Evolutionary conservation across 2,329 filamentous ascomycete species (phyloP).

Genomic region (Apiospora hydei): DNA sequence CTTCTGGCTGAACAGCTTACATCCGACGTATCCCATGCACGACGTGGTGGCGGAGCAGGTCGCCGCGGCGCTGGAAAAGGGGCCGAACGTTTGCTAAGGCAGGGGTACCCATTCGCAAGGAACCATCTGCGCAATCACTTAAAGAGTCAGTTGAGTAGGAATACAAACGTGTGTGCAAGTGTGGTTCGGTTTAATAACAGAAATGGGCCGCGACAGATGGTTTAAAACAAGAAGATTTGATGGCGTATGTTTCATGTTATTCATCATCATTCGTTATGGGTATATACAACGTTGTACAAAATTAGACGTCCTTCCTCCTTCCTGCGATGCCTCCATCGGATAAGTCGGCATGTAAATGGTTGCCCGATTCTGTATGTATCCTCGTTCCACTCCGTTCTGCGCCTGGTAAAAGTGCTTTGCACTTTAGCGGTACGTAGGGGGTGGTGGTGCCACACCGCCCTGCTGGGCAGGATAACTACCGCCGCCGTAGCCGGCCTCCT

Average conservation of each 20-base stretch:
- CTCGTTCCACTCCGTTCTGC: neutral
- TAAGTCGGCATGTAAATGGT: neutral
- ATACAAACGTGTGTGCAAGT: neutral
- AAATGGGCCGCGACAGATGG: neutral
- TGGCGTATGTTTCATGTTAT: neutral
- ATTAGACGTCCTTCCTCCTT: neutral
- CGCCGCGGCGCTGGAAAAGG: constrained; percentile 35
- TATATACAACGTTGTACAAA: neutral
- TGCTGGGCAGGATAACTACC: neutral
- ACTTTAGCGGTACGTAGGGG: neutral
- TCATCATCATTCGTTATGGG: neutral
- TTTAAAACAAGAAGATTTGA: neutral
- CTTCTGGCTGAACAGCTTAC: constrained; percentile 69
- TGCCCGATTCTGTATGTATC: neutral
- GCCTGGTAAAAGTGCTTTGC: neutral
- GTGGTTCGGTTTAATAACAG: no score
- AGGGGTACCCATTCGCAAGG: neutral
- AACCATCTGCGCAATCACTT: neutral
- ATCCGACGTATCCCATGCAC: constrained; percentile 70
- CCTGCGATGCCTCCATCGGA: neutral
- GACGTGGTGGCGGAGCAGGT: constrained; percentile 63
- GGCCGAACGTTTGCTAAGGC: neutral
- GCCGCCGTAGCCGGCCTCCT: constrained; percentile 8
- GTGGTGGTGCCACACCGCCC: neutral
- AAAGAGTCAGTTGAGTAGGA: neutral